Base-by-base conservation (phyloP, 768 basidiomycete species). In the Neoboletus subvelutipes region DNA sequence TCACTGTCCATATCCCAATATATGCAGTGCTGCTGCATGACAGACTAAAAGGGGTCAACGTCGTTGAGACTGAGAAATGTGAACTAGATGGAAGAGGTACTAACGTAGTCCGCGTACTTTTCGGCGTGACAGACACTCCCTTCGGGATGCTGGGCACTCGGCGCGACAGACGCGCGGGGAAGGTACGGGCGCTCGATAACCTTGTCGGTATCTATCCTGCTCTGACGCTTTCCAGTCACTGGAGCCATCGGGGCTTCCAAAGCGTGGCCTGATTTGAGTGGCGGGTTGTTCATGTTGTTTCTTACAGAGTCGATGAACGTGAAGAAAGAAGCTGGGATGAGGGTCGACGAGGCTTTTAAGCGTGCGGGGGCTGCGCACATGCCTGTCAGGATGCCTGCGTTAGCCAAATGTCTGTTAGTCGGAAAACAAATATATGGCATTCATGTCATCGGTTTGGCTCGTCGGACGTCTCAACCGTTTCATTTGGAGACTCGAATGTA, bases 1-100 rank as follows among this genome's bases (percentile, higher is more conserved):
- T 81, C 79, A 4, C 57, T 31, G 58, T 78, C 74, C 9, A 55
- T 61, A 52, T 79, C 78, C 68, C 76, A 78, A 58, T 76, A 78
- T 26, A 66, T 22, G 61, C 70, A 71, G 56, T 78, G 77, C 45
- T 78, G 75, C 56, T 78, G 75, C 54, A 77, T 66, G 36, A 76
- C 76, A 13, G 76, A 73, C 66, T 75, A 46, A 13, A 18, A 5
- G 47, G n/a, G 22, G 40, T 10, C 20, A 4, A 24, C 18, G 28
- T 52, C 41, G 17, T 47, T 13, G 46, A 42, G 41, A 46, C 4
- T 11, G 40, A 22, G 12, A 28, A 20, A 13, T 26, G 15, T 6
- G 22, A 12, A 22, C 11, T 26, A 8, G 53, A 42, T n/a, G 22
- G 36, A n/a, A 13, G 31, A 24, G 26, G 9, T 12, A 60, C 70